Conservation (phyloP, 2,329 filamentous ascomycete genomes). For the Xylariaceae sp. region DNA sequence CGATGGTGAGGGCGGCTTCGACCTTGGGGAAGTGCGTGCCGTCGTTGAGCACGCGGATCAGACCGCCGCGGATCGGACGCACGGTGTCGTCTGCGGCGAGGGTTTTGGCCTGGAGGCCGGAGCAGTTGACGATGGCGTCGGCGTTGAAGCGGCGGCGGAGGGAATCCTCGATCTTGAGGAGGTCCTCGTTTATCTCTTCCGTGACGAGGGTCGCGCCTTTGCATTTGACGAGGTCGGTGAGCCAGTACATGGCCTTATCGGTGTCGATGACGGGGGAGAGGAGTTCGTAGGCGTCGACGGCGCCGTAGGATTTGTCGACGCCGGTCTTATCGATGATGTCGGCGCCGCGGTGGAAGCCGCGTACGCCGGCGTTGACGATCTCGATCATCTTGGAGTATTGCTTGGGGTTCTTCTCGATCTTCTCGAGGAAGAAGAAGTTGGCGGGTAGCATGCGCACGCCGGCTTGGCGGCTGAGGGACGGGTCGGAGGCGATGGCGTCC, state of each 20-base stretch:
- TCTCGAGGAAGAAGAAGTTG: conserved; percentile 37
- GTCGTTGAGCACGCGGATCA: conserved; percentile 43
- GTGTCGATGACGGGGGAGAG: conserved; percentile 43
- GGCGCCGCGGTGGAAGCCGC: conserved; percentile 34
- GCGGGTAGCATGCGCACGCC: conserved; percentile 37
- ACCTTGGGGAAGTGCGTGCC: conserved; percentile 39
- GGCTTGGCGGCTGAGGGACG: conserved; percentile 29
- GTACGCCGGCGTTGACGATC: conserved; percentile 36
- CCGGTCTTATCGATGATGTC: conserved; percentile 34
- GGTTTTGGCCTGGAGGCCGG: conserved; percentile 35
- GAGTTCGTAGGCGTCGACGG: conserved; percentile 41
- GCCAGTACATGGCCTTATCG: conserved; percentile 39
- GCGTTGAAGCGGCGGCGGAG: conserved; percentile 34
- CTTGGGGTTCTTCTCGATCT: conserved; percentile 32
- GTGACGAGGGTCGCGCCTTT: conserved; percentile 39
- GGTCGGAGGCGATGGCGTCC: conserved; percentile 35
- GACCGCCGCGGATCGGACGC: conserved; percentile 40
- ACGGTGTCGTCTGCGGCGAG: conserved; percentile 35
- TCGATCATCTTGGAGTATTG: conserved; percentile 37
- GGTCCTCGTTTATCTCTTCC: conserved; percentile 34
- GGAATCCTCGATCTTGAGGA: conserved; percentile 34
- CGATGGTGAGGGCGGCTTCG: conserved; percentile 36
- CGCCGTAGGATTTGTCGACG: conserved; percentile 33
- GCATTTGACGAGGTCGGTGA: conserved; percentile 36
- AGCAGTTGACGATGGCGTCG: conserved; percentile 41